These are phyloP conservation scores for Cutaneotrichosporon sp. DNA, from an alignment of 1,284 basidiomycete species.

Conservation along the genomic window DNA sequence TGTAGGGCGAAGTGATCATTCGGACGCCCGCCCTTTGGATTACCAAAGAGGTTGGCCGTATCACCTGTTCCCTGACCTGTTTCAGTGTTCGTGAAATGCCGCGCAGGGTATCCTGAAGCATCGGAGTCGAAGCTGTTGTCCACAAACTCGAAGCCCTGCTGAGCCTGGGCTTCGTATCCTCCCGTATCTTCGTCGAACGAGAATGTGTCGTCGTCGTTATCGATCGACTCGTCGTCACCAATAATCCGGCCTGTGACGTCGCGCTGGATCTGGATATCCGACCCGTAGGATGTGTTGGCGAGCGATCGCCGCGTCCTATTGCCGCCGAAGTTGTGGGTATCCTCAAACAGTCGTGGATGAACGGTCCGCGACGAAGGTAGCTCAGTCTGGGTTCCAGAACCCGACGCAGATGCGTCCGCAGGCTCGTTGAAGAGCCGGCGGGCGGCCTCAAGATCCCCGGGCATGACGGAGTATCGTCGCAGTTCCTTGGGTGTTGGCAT, in stretches of 20 bases:
- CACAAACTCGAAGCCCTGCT: conserved; percentile 11
- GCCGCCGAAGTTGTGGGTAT: background rate
- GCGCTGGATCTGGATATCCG: conserved; percentile 23
- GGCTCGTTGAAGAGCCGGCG: conserved; percentile 12
- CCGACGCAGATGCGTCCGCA: too few species aligned
- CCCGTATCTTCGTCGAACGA: conserved; percentile 7
- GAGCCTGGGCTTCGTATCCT: conserved; percentile 1
- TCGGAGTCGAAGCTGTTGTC: conserved; percentile 14
- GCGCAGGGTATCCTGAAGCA: background rate
- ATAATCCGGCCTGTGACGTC: conserved; percentile 13
- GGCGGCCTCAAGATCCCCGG: conserved; percentile 21
- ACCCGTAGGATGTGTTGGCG: conserved; percentile 39
- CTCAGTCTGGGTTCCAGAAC: background rate
- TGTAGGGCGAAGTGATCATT: conserved; percentile 28
- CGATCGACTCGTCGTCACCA: conserved; percentile 12
- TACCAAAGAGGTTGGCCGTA: background rate
- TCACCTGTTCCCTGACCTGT: conserved; percentile 1
- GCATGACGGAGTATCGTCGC: conserved; percentile 37
- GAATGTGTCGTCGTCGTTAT: conserved; percentile 14
- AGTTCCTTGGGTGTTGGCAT: conserved; percentile 33
- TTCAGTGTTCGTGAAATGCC: background rate
- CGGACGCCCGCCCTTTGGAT: background rate
- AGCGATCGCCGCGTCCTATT: conserved; percentile 22
- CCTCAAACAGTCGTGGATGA: conserved; percentile 1
- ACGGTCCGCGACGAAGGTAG: background rate